Conservation (phyloP, 2,329 filamentous ascomycete species). For the Beauveria scarabaeidicola region DNA sequence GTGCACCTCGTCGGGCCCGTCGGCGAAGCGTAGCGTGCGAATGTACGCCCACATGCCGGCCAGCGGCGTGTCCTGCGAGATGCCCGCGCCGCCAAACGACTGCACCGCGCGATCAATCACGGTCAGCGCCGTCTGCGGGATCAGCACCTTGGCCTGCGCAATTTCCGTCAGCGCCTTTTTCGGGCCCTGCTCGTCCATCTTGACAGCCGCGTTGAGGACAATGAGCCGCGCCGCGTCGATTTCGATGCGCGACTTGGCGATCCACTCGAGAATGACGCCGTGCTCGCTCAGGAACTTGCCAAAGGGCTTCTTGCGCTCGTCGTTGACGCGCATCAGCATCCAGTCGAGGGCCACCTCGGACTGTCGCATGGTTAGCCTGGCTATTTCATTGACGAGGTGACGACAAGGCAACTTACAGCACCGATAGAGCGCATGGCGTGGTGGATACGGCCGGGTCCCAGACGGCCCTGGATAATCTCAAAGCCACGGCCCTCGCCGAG, state of each 20-base stretch:
- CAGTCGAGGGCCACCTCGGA: slow-evolving; percentile 88
- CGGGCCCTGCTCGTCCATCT: slow-evolving; percentile 82
- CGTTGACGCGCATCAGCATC: slow-evolving; percentile 91
- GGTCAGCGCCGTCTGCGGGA: slow-evolving; percentile 70
- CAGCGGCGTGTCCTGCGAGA: slow-evolving; percentile 89
- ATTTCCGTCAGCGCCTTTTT: slow-evolving; percentile 91
- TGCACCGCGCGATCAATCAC: slow-evolving; percentile 95
- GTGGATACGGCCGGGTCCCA: slow-evolving; percentile 93
- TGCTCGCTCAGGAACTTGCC: slow-evolving; percentile 80
- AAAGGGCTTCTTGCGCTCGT: slow-evolving; percentile 83
- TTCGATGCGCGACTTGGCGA: slow-evolving; percentile 84
- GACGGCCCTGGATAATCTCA: slow-evolving; percentile 95
- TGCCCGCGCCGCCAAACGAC: slow-evolving; percentile 81
- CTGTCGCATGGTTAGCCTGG: slow-evolving; percentile 22
- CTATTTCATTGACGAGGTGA: not conserved
- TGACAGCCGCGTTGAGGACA: slow-evolving; percentile 89
- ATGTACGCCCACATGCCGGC: slow-evolving; percentile 75
- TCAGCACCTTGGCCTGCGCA: slow-evolving; percentile 87
- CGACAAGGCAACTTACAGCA: slow-evolving; percentile 42
- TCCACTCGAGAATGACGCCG: slow-evolving; percentile 91
- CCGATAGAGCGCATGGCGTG: slow-evolving; percentile 96
- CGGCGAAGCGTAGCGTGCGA: slow-evolving; percentile 75
- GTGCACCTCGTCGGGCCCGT: slow-evolving; percentile 96
- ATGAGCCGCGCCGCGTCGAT: slow-evolving; percentile 86
- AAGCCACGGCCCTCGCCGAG: slow-evolving; percentile 91